Base-by-base conservation (phyloP, 73 alveolate species). In the Stentor roeselii region DNA sequence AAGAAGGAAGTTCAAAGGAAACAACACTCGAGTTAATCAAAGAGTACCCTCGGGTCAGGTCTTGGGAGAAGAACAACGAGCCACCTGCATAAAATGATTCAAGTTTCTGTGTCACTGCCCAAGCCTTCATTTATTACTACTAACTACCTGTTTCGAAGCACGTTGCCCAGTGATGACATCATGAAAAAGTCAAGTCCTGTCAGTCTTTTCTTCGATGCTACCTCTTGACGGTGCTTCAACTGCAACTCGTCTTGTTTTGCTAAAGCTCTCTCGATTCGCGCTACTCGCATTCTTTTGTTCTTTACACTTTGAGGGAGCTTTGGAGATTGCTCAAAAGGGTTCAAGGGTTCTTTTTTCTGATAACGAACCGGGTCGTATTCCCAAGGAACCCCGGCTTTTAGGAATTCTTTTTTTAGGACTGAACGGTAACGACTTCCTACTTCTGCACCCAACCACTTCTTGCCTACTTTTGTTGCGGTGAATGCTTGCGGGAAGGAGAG, bases 331-430 rank as follows among this genome's bases (percentile, higher is more conserved):
- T 74, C 58, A 59, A 86, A 87, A 42, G 86, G 86, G 36, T 87
- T 76, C 36, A 86, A 59, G 3, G 61, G 75, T 3, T 39, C 75
- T 36, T 83, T 87, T 85, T 83, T 84, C 0, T 76, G 82, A 42
- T 91, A 88, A 32, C 75, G 82, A 15, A 74, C 88, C 27, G 78
- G 39, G 3, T 90, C 90, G 39, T 87, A 90, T 38, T 83, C 86
- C 93, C 93, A 90, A 3, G 95, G 95, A 30, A 90, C 93, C 34
- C 95, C 95, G 2, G 95, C 93, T 75, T 75, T 87, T 31, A 59
- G 31, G 86, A 90, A 90, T 75, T 89, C 89, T 61, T 75, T 76
- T 30, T 88, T 50, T 3, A 90, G 85, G 35, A 78, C 82, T 2
- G 84, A 80, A 14, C 84, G 36, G 3, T 90, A 14, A 14, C 89